Conservation (phyloP, 371 early-diverging fungal genomes). For the Apophysomyces variabilis region DNA sequence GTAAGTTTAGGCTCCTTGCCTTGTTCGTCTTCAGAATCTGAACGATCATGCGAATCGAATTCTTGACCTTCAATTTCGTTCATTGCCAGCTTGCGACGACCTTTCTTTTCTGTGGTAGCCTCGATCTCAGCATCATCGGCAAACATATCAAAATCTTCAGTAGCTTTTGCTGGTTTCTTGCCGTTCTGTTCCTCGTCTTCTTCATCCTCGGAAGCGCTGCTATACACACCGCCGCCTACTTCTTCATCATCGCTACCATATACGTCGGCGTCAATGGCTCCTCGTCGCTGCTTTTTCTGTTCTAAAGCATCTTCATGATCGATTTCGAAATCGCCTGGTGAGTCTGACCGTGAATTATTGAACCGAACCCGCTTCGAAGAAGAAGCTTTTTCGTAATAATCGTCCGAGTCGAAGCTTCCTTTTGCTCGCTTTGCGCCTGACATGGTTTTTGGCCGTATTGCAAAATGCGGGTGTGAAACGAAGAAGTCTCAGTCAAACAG, state of each 20-base stretch:
- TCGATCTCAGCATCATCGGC: conserved; percentile 35
- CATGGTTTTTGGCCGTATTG: conserved; percentile 7
- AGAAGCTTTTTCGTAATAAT: conserved; percentile 17
- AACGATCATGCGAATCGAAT: conserved; percentile 37
- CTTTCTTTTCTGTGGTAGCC: conserved; percentile 23
- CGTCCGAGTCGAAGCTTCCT: conserved; percentile 30
- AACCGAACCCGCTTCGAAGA: conserved; percentile 47
- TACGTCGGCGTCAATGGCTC: conserved; percentile 56
- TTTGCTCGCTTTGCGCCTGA: conserved; percentile 31
- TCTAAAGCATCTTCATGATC: conserved; percentile 55
- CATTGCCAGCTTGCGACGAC: conserved; percentile 32
- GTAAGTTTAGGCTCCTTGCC: conserved; percentile 61
- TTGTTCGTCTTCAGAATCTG: conserved; percentile 46
- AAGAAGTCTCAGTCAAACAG: background rate
- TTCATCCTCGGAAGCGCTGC: conserved; percentile 49
- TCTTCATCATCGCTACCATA: conserved; percentile 62
- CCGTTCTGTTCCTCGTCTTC: conserved; percentile 29
- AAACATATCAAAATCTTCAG: conserved; percentile 71
- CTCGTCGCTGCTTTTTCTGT: conserved; percentile 51
- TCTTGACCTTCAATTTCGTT: conserved; percentile 63
- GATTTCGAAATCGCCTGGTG: conserved; percentile 44
- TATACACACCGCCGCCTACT: conserved; percentile 55
- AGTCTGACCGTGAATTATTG: conserved; percentile 14
- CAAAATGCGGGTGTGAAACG: background rate
- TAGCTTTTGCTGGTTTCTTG: conserved; percentile 35